These are phyloP conservation scores for Corchorus olitorius DNA, from an alignment of 345 rosid species.

Conservation along the genomic window DNA sequence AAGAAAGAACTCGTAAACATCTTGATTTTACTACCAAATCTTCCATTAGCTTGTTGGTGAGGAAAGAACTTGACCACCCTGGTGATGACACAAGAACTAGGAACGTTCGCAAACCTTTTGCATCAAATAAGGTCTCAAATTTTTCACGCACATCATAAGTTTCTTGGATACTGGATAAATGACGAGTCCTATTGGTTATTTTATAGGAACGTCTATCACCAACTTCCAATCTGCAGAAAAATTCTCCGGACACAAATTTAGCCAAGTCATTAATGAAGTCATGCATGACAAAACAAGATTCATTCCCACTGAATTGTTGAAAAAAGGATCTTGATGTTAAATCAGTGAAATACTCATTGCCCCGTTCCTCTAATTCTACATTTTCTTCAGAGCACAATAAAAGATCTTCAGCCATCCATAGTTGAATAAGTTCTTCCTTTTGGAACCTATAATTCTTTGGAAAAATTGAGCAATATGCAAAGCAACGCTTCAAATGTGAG, in stretches of 20 bases:
- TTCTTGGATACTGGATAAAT: not conserved
- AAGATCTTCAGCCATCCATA: slow-evolving; percentile 27
- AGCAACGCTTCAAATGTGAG: slow-evolving; percentile 26
- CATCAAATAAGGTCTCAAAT: not conserved
- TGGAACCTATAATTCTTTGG: slow-evolving; percentile 20
- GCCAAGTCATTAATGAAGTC: not conserved
- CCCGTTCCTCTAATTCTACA: not conserved
- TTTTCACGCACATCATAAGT: not conserved
- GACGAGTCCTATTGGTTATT: not conserved
- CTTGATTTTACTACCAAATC: not conserved
- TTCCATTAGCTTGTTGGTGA: not conserved
- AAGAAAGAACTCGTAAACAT: slow-evolving; percentile 13
- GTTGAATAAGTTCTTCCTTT: slow-evolving; percentile 13
- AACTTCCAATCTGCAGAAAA: slow-evolving; percentile 6
- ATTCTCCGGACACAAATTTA: slow-evolving; percentile 4
- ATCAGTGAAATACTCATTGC: not conserved
- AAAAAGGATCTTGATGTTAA: slow-evolving; percentile 8
- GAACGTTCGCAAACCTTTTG: slow-evolving; percentile 14
- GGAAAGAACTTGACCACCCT: too few relatives aligned
- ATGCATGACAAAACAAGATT: slow-evolving; percentile 4
- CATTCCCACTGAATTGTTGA: not conserved
- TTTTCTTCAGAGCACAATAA: not conserved
- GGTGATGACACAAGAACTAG: not conserved
- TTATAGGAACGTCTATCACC: not conserved
- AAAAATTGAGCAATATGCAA: slow-evolving; percentile 31